Base-by-base conservation (phyloP, 2,329 filamentous ascomycete genomes). In the Ramularia collo-cygni region DNA sequence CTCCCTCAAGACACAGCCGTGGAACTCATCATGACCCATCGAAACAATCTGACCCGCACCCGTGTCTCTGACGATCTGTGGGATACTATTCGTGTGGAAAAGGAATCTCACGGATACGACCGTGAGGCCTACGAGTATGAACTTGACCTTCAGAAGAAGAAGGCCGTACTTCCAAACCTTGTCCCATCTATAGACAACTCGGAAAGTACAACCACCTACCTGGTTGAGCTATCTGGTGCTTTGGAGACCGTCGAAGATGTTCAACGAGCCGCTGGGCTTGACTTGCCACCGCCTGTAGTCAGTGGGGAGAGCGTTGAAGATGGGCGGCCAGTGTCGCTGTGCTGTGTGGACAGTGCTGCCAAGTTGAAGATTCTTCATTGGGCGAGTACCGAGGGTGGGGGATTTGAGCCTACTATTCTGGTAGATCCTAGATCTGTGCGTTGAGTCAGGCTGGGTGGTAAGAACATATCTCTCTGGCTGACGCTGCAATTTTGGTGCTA, bases 81-180 rank as follows among this genome's bases (percentile, higher is more conserved):
- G 62, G 45, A 52, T 0, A 42, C 59, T 0, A 42, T 66, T 37
- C 44, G 42, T 13, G 27, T 40, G 0, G 54, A 56, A 8, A 59
- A 58, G 38, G 60, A 63, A 46, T 47, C 48, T 1, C 35, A 54
- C 16, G 64, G 63, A 10, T 63, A 61, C 41, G 61, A 64, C 33
- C 60, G 59, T 9, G 63, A 66, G 41, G 57, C 60, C 1, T 68
- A 66, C 42, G 64, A 68, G 47, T 60, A 65, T 30, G 57, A 55
- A 17, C 46, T 63, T 2, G 49, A 53, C 9, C 38, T 63, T 8
- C 51, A 54, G 21, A 50, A 55, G 33, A 47, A 56, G 50, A 44
- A 42, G 43, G 33, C 58, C 41, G 37, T 53, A 32, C 26, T 57
- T 38, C 12, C 47, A 21, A 17, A 52, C 50, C 7, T 43, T 2